Evolutionary conservation across 176 grass and related monocot genomes (phyloP).

Genomic region (Raddia guianensis): DNA sequence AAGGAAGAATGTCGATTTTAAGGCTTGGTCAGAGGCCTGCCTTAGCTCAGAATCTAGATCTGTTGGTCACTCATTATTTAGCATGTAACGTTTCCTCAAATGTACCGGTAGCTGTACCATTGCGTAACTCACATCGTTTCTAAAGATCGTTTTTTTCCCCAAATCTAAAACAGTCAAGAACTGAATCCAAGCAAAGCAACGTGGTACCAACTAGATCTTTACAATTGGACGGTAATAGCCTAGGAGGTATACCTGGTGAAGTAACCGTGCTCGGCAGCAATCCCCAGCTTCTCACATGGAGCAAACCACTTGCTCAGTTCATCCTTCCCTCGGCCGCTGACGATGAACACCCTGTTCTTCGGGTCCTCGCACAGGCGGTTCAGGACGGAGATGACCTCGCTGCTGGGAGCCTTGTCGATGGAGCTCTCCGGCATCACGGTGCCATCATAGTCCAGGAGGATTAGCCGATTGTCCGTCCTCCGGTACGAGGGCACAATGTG

Average conservation of each 20-base stretch:
- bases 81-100: conserved; percentile 5
- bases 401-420: conserved; percentile 66
- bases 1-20: neutral
- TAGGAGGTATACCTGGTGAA: conserved; percentile 74
- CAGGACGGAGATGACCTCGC: conserved; percentile 69
- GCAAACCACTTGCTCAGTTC: conserved; percentile 74
- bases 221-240: neutral
- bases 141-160: neutral
- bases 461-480: conserved; percentile 49
- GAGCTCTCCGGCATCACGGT: conserved; percentile 73
- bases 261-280: conserved; percentile 92
- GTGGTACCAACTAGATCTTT: conserved; percentile 32
- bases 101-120: neutral
- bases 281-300: conserved; percentile 83
- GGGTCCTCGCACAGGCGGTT: conserved; percentile 77
- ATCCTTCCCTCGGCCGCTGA: conserved; percentile 78
- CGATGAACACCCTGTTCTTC: conserved; percentile 87
- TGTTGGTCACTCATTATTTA: neutral
- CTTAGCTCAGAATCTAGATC: neutral
- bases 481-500: conserved; percentile 67
- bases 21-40: neutral
- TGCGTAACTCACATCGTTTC: conserved; percentile 21
- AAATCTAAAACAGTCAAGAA: conserved; percentile 37
- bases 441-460: conserved; percentile 96
- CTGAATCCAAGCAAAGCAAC: conserved; percentile 42